Evolutionary conservation across 2,329 filamentous ascomycete genomes (phyloP).

Genomic region (Fusarium anguioides): DNA sequence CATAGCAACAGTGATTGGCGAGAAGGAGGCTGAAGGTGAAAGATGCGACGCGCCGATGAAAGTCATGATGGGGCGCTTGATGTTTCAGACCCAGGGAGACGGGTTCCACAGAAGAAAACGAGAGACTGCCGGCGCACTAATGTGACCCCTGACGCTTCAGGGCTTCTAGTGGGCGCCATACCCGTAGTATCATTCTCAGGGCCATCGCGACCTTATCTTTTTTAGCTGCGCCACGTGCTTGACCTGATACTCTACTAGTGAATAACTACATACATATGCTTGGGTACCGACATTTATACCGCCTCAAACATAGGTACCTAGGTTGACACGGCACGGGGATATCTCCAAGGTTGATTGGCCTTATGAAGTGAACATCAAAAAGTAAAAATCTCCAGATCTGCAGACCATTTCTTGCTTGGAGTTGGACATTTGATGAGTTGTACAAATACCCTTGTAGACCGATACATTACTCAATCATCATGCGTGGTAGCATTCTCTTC

Average conservation of each 20-base stretch:
- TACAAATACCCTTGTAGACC: slow-evolving; percentile 30
- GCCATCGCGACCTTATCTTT: slow-evolving; percentile 13
- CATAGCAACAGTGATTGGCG: slow-evolving; percentile 39
- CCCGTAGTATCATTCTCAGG: slow-evolving; percentile 20
- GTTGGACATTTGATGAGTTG: slow-evolving; percentile 9
- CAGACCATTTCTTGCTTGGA: background rate
- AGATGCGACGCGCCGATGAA: slow-evolving; percentile 43
- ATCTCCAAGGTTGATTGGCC: slow-evolving; percentile 10
- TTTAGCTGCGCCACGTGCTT: slow-evolving; percentile 22
- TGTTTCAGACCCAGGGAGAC: slow-evolving; percentile 43
- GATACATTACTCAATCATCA: slow-evolving; percentile 21
- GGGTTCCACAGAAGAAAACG: slow-evolving; percentile 17
- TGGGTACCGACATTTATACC: background rate
- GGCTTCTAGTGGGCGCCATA: background rate
- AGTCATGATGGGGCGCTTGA: slow-evolving; percentile 42
- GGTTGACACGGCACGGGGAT: background rate
- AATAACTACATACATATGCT: too few relatives aligned
- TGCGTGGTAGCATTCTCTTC: slow-evolving; percentile 21
- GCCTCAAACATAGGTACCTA: too few relatives aligned
- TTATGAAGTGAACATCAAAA: background rate
- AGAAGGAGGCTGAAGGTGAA: slow-evolving; percentile 18
- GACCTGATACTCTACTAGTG: slow-evolving; percentile 37
- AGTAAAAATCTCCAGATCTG: slow-evolving; percentile 17
- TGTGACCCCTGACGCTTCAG: slow-evolving; percentile 33
- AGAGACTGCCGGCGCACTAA: slow-evolving; percentile 16